Conservation (phyloP, 768 basidiomycete genomes). For the Trichaptum fuscoviolaceum region DNA sequence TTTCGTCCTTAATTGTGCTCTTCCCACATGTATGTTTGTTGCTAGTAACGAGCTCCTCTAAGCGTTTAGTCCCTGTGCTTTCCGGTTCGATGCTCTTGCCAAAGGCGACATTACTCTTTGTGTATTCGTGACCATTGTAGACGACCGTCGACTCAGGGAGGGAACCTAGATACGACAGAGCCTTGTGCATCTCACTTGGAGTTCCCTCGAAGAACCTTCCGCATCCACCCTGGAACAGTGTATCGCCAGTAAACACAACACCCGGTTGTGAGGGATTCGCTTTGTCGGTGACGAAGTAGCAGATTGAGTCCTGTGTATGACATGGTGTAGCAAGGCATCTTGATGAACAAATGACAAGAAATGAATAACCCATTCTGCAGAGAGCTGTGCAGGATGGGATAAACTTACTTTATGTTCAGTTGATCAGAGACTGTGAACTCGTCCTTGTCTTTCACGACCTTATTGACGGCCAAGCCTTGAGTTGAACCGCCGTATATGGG, state of each 20-base stretch:
- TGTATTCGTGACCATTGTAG: slow-evolving; percentile 94
- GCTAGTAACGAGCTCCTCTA: slow-evolving; percentile 50
- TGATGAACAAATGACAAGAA: background rate
- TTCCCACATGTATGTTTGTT: slow-evolving; percentile 70
- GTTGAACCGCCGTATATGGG: slow-evolving; percentile 80
- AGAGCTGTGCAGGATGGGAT: background rate
- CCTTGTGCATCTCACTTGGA: slow-evolving; percentile 72
- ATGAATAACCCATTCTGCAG: background rate
- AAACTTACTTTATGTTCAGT: slow-evolving; percentile 51
- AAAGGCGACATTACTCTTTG: slow-evolving; percentile 66
- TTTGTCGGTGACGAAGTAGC: slow-evolving; percentile 66
- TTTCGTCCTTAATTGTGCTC: slow-evolving; percentile 90
- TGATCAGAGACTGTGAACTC: slow-evolving; percentile 68
- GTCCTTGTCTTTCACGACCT: slow-evolving; percentile 76
- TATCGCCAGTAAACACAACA: slow-evolving; percentile 92
- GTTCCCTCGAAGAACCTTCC: slow-evolving; percentile 94
- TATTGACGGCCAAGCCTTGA: slow-evolving; percentile 58
- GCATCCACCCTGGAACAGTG: slow-evolving; percentile 79
- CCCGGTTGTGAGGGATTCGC: slow-evolving; percentile 48
- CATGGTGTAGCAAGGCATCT: slow-evolving; percentile 87
- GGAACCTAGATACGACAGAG: slow-evolving; percentile 62
- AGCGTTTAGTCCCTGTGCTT: slow-evolving; percentile 54
- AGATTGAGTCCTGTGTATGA: slow-evolving; percentile 96
- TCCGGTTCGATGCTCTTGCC: slow-evolving; percentile 56
- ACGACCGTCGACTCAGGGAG: slow-evolving; percentile 78